phyloP scores from a whole-genome alignment of 169 alveolate species.

The Plasmodium coatneyi region DNA sequence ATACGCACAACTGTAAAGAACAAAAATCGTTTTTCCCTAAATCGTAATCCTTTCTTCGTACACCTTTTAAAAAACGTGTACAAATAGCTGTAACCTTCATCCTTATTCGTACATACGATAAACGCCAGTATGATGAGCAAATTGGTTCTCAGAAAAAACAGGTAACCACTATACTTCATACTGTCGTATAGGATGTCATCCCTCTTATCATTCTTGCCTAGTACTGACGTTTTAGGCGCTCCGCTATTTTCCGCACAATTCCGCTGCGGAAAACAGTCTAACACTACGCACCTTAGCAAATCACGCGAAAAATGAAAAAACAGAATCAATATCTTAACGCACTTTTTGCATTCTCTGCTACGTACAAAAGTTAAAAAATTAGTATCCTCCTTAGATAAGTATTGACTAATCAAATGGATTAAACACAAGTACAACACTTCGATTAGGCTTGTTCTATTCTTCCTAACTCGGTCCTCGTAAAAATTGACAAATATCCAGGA shows the following conservation, averaged over 20 bases:
- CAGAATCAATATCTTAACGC: conserved; percentile 34
- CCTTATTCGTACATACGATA: not conserved
- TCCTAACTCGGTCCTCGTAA: conserved; percentile 41
- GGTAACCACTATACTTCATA: conserved; percentile 16
- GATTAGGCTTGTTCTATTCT: conserved; percentile 20
- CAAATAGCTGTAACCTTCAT: conserved; percentile 15
- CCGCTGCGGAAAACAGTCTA: not conserved
- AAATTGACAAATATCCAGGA: conserved; percentile 39
- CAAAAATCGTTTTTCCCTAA: conserved; percentile 52
- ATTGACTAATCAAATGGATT: conserved; percentile 43
- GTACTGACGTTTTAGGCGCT: not conserved
- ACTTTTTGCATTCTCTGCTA: conserved; percentile 12
- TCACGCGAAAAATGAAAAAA: conserved; percentile 23
- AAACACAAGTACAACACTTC: conserved; percentile 32
- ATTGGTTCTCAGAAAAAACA: conserved; percentile 54
- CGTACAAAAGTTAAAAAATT: conserved; percentile 4
- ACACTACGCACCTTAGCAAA: conserved; percentile 2
- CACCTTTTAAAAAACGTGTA: conserved; percentile 18
- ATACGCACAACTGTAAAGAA: conserved; percentile 33
- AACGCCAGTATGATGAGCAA: conserved; percentile 35
- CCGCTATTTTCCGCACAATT: not conserved
- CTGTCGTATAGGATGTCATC: not conserved
- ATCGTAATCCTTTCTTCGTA: conserved; percentile 12
- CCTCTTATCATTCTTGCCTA: not conserved
- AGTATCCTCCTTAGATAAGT: not conserved